Evolutionary conservation across 352 stramenopile genomes (phyloP).

Genomic region (Phytopythium vexans): DNA sequence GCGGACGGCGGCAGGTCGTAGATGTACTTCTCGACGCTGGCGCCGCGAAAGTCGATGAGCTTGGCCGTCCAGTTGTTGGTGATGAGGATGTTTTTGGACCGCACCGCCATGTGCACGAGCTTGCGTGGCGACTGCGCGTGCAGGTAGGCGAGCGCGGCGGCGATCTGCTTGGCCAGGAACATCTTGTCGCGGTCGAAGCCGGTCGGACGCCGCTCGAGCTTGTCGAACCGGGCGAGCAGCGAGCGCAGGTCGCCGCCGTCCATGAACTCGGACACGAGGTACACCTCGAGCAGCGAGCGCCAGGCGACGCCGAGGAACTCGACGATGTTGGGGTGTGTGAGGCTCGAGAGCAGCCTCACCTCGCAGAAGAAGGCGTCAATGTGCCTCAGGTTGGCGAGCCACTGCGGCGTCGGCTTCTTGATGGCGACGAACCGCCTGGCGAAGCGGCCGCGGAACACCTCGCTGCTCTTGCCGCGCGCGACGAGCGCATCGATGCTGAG

Average conservation of each 20-base stretch:
- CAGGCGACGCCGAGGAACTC: constrained; percentile 49
- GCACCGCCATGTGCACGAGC: constrained; percentile 27
- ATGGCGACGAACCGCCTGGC: constrained; percentile 39
- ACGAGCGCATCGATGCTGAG: constrained; percentile 24
- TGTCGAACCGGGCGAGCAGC: constrained; percentile 32
- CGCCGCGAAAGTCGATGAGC: constrained; percentile 40
- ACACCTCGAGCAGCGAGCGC: constrained; percentile 43
- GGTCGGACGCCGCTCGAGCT: constrained; percentile 10
- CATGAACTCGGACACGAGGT: constrained; percentile 58
- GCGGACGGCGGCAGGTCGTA: not conserved
- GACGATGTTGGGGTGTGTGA: constrained; percentile 45
- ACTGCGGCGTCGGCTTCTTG: constrained; percentile 53
- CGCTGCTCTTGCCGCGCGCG: constrained; percentile 37
- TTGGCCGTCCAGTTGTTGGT: constrained; percentile 36
- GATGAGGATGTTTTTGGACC: constrained; percentile 29
- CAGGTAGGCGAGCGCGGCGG: constrained; percentile 44
- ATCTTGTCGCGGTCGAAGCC: constrained; percentile 45
- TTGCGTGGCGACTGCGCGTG: constrained; percentile 29
- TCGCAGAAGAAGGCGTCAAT: constrained; percentile 45
- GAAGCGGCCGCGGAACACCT: constrained; percentile 57
- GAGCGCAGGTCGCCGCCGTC: constrained; percentile 40
- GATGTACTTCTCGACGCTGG: not conserved
- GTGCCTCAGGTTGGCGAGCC: constrained; percentile 28
- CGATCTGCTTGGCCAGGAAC: constrained; percentile 39
- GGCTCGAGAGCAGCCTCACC: constrained; percentile 31